A percentile compares a stretch with the other conserved stretches of the same genome.
Evolutionary conservation across 2,329 filamentous ascomycete species (phyloP).

Genomic region (Talaromyces albobiverticillius): DNA sequence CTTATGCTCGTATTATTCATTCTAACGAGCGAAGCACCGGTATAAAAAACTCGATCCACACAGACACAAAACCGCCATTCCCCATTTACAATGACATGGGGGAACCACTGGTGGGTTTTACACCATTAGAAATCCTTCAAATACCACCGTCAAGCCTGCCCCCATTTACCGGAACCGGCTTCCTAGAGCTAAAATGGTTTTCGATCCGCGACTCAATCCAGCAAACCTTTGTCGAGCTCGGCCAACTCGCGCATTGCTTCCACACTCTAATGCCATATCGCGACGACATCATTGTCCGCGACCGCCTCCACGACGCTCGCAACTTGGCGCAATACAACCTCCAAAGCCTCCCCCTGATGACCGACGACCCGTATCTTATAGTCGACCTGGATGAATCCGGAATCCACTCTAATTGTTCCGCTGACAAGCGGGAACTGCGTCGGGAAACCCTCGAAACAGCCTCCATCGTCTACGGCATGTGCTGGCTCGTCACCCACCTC

Average conservation of each 20-base stretch:
- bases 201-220: constrained; percentile 7
- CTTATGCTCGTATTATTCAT: not conserved
- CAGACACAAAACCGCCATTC: constrained; percentile 12
- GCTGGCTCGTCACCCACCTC: constrained; percentile 12
- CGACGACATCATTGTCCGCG: not conserved
- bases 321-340: constrained; percentile 16
- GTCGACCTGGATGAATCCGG: too few species aligned
- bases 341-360: constrained; percentile 7
- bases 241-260: constrained; percentile 12
- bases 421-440: too few species aligned
- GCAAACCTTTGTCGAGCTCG: constrained; percentile 9
- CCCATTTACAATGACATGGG: constrained; percentile 11
- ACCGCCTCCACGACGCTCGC: constrained; percentile 11
- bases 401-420: too few species aligned
- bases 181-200: constrained; percentile 6
- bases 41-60: constrained; percentile 13
- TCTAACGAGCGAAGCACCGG: constrained; percentile 6
- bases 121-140: constrained; percentile 13
- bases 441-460: too few species aligned
- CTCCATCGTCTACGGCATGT: constrained; percentile 12
- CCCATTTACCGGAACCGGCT: constrained; percentile 6
- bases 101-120: not conserved
- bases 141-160: constrained; percentile 4
- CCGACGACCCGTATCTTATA: constrained; percentile 3
- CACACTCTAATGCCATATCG: constrained; percentile 1